Conservation (phyloP, 1,284 basidiomycete species). For the Apiotrichum brassicae region DNA sequence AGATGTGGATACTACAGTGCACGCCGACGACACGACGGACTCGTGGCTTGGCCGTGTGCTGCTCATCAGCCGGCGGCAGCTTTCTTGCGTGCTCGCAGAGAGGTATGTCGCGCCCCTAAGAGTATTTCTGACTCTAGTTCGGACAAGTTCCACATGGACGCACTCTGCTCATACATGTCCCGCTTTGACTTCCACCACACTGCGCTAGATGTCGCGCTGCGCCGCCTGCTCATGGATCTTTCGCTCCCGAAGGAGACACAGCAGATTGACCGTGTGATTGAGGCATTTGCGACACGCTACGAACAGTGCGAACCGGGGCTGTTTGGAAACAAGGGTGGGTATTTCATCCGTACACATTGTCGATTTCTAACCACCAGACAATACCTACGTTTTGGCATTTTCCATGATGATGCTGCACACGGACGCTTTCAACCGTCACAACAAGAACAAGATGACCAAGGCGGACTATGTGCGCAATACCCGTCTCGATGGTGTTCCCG, state of each 20-base stretch:
- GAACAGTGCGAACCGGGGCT: constrained; percentile 74
- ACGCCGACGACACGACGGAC: constrained; percentile 59
- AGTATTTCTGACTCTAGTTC: constrained; percentile 50
- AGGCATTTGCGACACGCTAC: constrained; percentile 86
- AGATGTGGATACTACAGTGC: constrained; percentile 2
- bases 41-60: constrained; percentile 61
- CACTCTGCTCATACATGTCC: constrained; percentile 66
- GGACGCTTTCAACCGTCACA: constrained; percentile 94
- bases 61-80: constrained; percentile 64
- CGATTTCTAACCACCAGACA: constrained; percentile 55
- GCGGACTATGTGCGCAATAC: constrained; percentile 89
- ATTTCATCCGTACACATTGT: neutral
- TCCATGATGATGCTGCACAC: constrained; percentile 99
- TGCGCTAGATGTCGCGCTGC: constrained; percentile 85
- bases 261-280: constrained; percentile 96
- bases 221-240: constrained; percentile 84
- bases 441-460: constrained; percentile 96
- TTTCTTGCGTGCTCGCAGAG: constrained; percentile 70
- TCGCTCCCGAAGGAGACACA: constrained; percentile 91
- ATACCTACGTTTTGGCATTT: constrained; percentile 94
- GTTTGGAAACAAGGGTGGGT: constrained; percentile 67
- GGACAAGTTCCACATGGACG: constrained; percentile 64
- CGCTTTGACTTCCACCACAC: constrained; percentile 72
- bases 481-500: constrained; percentile 71
- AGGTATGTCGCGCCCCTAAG: constrained; percentile 53